Percentiles rank a stretch among this genome's conserved stretches.
Conservation (phyloP, 2,329 filamentous ascomycete genomes). For the Fusarium heterosporum region DNA sequence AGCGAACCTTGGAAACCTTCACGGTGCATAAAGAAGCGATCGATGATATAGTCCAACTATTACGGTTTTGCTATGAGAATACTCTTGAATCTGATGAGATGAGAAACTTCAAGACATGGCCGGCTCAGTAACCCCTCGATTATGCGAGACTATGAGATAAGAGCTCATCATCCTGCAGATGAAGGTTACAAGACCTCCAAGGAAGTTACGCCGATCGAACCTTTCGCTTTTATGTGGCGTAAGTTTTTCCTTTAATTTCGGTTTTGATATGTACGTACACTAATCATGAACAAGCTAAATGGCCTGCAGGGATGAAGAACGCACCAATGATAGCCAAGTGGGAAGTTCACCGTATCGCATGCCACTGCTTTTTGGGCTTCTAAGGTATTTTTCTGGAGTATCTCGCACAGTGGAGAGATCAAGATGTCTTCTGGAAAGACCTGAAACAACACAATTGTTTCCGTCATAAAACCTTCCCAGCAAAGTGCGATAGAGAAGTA, state of each 20-base stretch:
- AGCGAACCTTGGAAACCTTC: too few relatives aligned
- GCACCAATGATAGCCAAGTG: not conserved
- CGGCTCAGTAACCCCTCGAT: too few relatives aligned
- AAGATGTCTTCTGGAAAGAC: not conserved
- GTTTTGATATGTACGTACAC: not conserved
- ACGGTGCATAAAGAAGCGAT: too few relatives aligned
- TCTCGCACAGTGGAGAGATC: not conserved
- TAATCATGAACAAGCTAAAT: not conserved
- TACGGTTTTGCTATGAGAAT: too few relatives aligned
- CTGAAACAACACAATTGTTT: not conserved
- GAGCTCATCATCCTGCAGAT: too few relatives aligned
- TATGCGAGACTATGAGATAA: too few relatives aligned
- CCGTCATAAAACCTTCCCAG: not conserved
- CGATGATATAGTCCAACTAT: too few relatives aligned
- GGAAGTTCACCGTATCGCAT: conserved; percentile 2
- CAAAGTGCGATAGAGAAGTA: not conserved
- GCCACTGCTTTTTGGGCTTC: not conserved
- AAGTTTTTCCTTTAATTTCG: not conserved
- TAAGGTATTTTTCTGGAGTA: not conserved
- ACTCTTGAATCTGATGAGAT: too few relatives aligned
- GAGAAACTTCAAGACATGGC: too few relatives aligned
- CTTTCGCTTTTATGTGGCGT: not conserved
- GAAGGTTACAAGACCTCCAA: too few relatives aligned
- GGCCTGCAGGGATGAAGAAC: not conserved
- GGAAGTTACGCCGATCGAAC: too few relatives aligned